Conservation (phyloP, 2,329 filamentous ascomycete genomes). For the Paecilomyces sp. region DNA sequence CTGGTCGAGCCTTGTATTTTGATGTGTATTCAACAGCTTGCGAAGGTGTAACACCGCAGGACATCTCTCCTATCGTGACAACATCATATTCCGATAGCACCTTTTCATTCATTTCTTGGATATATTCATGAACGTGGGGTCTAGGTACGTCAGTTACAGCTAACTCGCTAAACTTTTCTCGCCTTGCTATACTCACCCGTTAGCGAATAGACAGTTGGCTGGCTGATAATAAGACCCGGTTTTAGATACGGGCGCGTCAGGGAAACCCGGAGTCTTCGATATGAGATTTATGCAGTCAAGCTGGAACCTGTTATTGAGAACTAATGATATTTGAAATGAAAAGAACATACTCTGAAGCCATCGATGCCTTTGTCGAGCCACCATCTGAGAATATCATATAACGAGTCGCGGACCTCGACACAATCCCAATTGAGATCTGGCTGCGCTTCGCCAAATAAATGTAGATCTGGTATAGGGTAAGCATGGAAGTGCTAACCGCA, state of each 20-base stretch:
- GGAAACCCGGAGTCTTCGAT: slow-evolving; percentile 50
- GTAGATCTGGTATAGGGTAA: slow-evolving; percentile 38
- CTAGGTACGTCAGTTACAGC: slow-evolving; percentile 14
- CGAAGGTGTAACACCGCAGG: slow-evolving; percentile 22
- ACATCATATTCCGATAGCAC: slow-evolving; percentile 29
- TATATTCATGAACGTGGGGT: slow-evolving; percentile 31
- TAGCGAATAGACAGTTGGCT: slow-evolving; percentile 53
- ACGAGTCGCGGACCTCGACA: slow-evolving; percentile 53
- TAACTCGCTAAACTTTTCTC: not conserved
- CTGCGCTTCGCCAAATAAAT: slow-evolving; percentile 62
- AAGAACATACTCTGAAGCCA: slow-evolving; percentile 53
- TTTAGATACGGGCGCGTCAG: slow-evolving; percentile 40
- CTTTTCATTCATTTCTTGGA: slow-evolving; percentile 27
- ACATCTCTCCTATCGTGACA: slow-evolving; percentile 37
- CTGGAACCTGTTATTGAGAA: not conserved
- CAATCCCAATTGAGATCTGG: slow-evolving; percentile 77
- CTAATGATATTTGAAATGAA: not conserved
- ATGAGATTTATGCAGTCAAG: slow-evolving; percentile 60
- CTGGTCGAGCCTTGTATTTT: slow-evolving; percentile 17
- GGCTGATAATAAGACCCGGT: slow-evolving; percentile 41
- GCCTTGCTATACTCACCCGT: slow-evolving; percentile 37
- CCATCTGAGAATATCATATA: slow-evolving; percentile 64
- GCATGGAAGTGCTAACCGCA: not conserved
- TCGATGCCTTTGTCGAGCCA: slow-evolving; percentile 67
- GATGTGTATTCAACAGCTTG: slow-evolving; percentile 31